Evolutionary conservation across 1,284 basidiomycete species (phyloP), one percentile per base, ranked within the genome.

Genomic region (Leccinum fallax): DNA sequence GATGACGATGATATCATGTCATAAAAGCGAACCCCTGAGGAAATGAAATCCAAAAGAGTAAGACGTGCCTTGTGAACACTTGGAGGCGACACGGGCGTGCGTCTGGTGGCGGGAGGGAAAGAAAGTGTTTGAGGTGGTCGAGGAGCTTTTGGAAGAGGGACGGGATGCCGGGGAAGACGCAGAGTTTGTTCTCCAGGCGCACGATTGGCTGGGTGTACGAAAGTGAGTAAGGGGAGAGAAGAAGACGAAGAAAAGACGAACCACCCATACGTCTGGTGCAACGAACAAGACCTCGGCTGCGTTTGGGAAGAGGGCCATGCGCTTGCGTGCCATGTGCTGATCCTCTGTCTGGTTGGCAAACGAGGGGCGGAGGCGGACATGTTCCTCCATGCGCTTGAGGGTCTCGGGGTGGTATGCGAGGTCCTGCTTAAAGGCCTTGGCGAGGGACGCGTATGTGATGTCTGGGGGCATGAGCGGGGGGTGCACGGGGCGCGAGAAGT

Each of bases 151-250:
- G 87, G 78, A 95, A 97, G 21, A 97, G 81, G 1, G 82, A 79
- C 0, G 95, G 95, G 58, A 97, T 94, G n/a, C 94, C 95, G 0
- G 95, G 95, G 75, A 97, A 89, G 24, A 97, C 80, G 76, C 92
- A 96, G 3, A 97, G 80, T 78, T 92, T 95, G 16, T 91, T 91
- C 65, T 84, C 84, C 9, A 97, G 80, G 21, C 94, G 83, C 1
- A 95, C 86, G 1, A 96, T 92, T 21, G 94, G 94, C 90, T 92
- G 67, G 7, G 53, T 6, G 55, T 0, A 57, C 0, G 59, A 69
- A 59, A 67, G 63, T 16, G 46, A 2, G 58, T 11, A 15, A 30
- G 16, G 9, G 36, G 0, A 6, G 24, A 24, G 24, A 24, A 16
- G 9, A 57, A 10, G 0, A 9, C 5, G 21, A 28, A 28, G 11